Evolutionary conservation across 2,329 filamentous ascomycete genomes (phyloP), one percentile per base, ranked within the genome.

Genomic region (Fusarium brachygibbosum): DNA sequence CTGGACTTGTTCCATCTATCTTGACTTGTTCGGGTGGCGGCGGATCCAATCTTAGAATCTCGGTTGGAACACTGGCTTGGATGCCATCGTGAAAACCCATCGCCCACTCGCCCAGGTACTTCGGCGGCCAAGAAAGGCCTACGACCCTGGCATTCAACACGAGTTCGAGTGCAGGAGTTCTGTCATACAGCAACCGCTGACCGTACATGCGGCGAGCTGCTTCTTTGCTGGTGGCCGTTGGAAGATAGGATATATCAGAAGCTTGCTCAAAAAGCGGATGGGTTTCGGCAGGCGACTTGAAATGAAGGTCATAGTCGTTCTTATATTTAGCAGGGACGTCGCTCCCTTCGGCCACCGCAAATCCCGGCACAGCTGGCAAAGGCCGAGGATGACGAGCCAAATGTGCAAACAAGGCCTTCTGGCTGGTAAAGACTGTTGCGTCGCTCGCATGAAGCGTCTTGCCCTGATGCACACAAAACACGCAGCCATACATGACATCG

Each of bases 51-150:
- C 80, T 83, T 41, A 87, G 74, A 0, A 82, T 75, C 41, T 87
- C 85, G 42, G 79, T 76, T 32, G 86, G 84, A 52, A 86, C 82
- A 2, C 83, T 84, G 0, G 84, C 85, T 41, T 81, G 82, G 3
- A 79, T 72, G 0, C 85, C 86, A 63, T 88, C 86, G 64, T 88
- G 85, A 81, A 85, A 87, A 3, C 84, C 86, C 58, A 86, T 80
- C n/a, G 81, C 82, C 86, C 86, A 88, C 69, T 87, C 86, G 16
- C 86, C 86, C 4, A 80, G 77, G 70, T 86, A 86, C 70, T 82
- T 82, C 12, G 77, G 74, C 0, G 85, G 85, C 72, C 86, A 88
- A 38, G 82, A 79, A 29, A 88, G 76, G 0, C 85, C 86, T 1
- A 83, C 80, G 23, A 88, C 79, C 44, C 78, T 80, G 2, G 85